These are phyloP conservation scores for Sindora glabra DNA, from an alignment of 306 rosid genomes.

Conservation along the genomic window DNA sequence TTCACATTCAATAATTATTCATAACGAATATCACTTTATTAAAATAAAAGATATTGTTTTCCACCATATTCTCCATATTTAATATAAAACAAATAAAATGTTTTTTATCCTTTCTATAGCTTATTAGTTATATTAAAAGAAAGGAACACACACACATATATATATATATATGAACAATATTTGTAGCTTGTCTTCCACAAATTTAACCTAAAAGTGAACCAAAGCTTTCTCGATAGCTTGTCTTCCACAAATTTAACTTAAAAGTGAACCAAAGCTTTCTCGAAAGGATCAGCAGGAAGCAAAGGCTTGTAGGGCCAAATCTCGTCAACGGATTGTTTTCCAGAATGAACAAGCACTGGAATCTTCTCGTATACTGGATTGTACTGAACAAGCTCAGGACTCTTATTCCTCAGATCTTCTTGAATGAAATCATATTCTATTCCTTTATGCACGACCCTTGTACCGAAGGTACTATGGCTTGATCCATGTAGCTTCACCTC, in stretches of 20 bases:
- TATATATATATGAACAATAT: too few relatives aligned
- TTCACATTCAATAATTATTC: too few relatives aligned
- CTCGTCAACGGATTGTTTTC: constrained; percentile 46
- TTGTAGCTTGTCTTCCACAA: constrained; percentile 27
- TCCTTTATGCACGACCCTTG: constrained; percentile 40
- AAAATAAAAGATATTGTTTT: too few relatives aligned
- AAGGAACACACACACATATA: too few relatives aligned
- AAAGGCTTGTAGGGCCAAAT: constrained; percentile 36
- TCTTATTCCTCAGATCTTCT: constrained; percentile 44
- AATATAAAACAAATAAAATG: too few relatives aligned
- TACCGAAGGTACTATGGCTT: constrained; percentile 41
- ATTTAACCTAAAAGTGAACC: constrained; percentile 45
- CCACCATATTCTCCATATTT: too few relatives aligned
- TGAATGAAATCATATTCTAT: constrained; percentile 36
- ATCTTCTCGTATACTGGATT: constrained; percentile 42
- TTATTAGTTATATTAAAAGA: too few relatives aligned
- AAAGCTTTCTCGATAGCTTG: constrained; percentile 33
- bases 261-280: constrained; percentile 39
- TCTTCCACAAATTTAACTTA: constrained; percentile 35
- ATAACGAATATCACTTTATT: too few relatives aligned
- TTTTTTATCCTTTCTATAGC: too few relatives aligned
- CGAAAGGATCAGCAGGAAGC: constrained; percentile 31
- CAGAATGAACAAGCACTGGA: constrained; percentile 48
- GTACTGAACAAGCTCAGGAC: constrained; percentile 30
- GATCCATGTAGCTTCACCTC: constrained; percentile 39